Evolutionary conservation across 2,329 filamentous ascomycete genomes (phyloP).

Genomic region (Ascochyta pisi): DNA sequence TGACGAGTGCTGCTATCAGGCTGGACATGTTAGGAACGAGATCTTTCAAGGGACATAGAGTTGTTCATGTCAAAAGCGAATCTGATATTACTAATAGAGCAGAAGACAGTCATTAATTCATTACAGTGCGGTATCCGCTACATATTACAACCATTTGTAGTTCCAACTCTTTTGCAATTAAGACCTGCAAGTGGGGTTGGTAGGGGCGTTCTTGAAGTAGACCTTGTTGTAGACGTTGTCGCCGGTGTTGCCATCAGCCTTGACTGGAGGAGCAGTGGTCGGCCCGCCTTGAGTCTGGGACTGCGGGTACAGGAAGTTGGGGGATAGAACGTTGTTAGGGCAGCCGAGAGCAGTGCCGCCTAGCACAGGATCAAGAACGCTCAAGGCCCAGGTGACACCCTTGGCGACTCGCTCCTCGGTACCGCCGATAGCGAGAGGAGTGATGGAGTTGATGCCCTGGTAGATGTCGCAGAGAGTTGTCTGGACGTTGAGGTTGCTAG

Average conservation of each 20-base stretch:
- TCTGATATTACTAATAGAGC: background rate
- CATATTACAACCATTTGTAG: background rate
- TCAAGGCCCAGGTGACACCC: conserved; percentile 37
- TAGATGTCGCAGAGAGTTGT: conserved; percentile 46
- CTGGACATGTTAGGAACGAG: no score
- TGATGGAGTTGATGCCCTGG: conserved; percentile 47
- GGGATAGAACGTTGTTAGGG: conserved; percentile 32
- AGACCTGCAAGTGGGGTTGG: conserved; percentile 22
- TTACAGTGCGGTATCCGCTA: background rate
- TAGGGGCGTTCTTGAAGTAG: conserved; percentile 46
- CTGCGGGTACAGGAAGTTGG: conserved; percentile 43
- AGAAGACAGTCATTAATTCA: background rate
- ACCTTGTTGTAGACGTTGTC: conserved; percentile 48
- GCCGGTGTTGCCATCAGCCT: conserved; percentile 34
- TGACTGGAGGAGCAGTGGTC: conserved; percentile 29
- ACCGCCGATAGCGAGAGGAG: conserved; percentile 40
- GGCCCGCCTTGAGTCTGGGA: conserved; percentile 38
- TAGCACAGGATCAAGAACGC: conserved; percentile 40
- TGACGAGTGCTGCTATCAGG: no score
- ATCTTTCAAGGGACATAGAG: no score
- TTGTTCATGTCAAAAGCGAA: no score
- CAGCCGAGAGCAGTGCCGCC: conserved; percentile 44
- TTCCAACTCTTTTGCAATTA: background rate
- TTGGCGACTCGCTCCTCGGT: conserved; percentile 27
- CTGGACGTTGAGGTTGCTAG: conserved; percentile 38